Conservation (phyloP, 495 filamentous ascomycete genomes). For the Penicillium parvum region DNA sequence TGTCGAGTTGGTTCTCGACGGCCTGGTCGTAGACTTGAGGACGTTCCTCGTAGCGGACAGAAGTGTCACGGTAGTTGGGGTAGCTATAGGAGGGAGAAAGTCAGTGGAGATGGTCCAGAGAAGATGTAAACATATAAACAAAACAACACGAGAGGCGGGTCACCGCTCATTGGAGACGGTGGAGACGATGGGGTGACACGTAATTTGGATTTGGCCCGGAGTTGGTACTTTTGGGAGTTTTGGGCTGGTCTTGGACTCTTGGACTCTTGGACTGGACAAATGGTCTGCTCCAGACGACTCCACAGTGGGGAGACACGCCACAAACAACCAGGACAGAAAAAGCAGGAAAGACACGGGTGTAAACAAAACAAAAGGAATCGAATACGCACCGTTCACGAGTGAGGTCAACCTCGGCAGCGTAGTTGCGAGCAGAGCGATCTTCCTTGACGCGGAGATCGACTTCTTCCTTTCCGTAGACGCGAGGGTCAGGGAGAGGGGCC, state of each 20-base stretch:
- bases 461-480: constrained; percentile 74
- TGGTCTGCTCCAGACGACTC: neutral
- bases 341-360: too few relatives aligned
- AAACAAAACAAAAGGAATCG: constrained; percentile 9
- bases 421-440: constrained; percentile 24
- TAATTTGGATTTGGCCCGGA: constrained; percentile 37
- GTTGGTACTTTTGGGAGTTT: too few relatives aligned
- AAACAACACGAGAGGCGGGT: constrained; percentile 23
- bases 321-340: constrained; percentile 14
- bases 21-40: constrained; percentile 50
- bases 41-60: constrained; percentile 51
- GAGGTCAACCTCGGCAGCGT: constrained; percentile 49
- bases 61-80: constrained; percentile 51
- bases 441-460: constrained; percentile 67
- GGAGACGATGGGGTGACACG: constrained; percentile 32
- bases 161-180: constrained; percentile 31
- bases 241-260: too few relatives aligned
- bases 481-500: constrained; percentile 63
- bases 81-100: constrained; percentile 36
- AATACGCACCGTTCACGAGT: constrained; percentile 51
- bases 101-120: constrained; percentile 17
- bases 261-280: too few relatives aligned
- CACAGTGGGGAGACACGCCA: neutral
- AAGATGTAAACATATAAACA: constrained; percentile 29
- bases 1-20: constrained; percentile 63